Evolutionary conservation across 495 filamentous ascomycete genomes (phyloP).

Genomic region (Parachaetomium inaequale): DNA sequence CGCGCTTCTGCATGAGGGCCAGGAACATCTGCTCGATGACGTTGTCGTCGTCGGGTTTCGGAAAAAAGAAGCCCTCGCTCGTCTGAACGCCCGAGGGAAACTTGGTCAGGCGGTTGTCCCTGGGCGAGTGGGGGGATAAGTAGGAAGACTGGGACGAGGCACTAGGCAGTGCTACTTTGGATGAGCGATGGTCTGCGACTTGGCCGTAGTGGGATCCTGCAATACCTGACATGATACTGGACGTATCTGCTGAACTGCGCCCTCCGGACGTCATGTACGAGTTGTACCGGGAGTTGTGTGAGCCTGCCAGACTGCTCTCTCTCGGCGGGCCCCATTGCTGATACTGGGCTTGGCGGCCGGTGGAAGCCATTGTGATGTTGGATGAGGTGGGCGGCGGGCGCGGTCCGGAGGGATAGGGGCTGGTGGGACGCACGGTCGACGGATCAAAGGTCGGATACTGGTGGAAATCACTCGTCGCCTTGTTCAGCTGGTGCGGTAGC

Average conservation of each 20-base stretch:
- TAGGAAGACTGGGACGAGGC: slow-evolving; percentile 49
- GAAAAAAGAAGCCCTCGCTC: slow-evolving; percentile 61
- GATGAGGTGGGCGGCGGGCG: slow-evolving; percentile 65
- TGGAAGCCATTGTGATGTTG: slow-evolving; percentile 64
- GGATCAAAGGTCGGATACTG: slow-evolving; percentile 80
- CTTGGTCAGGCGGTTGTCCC: slow-evolving; percentile 52
- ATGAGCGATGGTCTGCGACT: slow-evolving; percentile 64
- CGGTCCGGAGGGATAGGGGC: slow-evolving; percentile 53
- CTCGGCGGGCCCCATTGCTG: slow-evolving; percentile 70
- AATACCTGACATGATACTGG: slow-evolving; percentile 63
- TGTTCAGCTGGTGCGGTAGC: slow-evolving; percentile 76
- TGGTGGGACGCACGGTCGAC: slow-evolving; percentile 40
- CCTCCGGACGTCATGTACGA: slow-evolving; percentile 57
- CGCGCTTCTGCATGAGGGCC: slow-evolving; percentile 93
- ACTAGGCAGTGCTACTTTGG: slow-evolving; percentile 49
- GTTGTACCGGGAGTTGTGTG: slow-evolving; percentile 56
- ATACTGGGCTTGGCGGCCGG: slow-evolving; percentile 65
- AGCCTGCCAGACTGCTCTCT: slow-evolving; percentile 48
- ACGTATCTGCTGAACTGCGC: slow-evolving; percentile 44
- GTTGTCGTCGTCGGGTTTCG: slow-evolving; percentile 71
- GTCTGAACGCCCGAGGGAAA: slow-evolving; percentile 46
- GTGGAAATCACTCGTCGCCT: slow-evolving; percentile 74
- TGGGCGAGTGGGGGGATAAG: slow-evolving; percentile 43
- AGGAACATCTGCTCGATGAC: slow-evolving; percentile 90
- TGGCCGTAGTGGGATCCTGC: slow-evolving; percentile 68